Percentiles rank a stretch among this genome's conserved stretches.
These are phyloP conservation scores for Trametes cingulata DNA, from an alignment of 768 basidiomycete species.

Conservation along the genomic window DNA sequence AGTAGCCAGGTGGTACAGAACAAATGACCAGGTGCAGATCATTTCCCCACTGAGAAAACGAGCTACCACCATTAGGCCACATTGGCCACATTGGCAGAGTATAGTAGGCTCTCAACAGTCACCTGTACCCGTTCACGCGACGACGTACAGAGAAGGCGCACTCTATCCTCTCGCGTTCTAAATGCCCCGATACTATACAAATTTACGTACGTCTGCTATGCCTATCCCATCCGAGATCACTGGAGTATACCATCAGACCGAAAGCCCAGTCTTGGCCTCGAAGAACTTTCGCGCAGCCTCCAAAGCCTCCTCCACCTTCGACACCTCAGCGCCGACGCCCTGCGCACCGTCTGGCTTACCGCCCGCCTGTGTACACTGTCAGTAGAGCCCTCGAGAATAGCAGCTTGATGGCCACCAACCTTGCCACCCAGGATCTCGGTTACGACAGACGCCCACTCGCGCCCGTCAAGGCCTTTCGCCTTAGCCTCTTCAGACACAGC, in stretches of 20 bases:
- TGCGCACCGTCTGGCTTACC: slow-evolving; percentile 93
- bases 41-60: no score
- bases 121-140: background rate
- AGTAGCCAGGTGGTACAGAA: no score
- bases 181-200: slow-evolving; percentile 15
- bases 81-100: no score
- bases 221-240: background rate
- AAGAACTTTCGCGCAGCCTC: slow-evolving; percentile 50
- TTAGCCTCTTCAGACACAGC: slow-evolving; percentile 67
- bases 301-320: slow-evolving; percentile 68
- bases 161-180: slow-evolving; percentile 10
- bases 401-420: slow-evolving; percentile 43
- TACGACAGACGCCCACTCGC: slow-evolving; percentile 83
- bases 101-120: background rate
- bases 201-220: slow-evolving; percentile 18
- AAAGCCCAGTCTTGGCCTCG: slow-evolving; percentile 19
- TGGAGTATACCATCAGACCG: background rate
- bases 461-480: slow-evolving; percentile 73
- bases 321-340: slow-evolving; percentile 74
- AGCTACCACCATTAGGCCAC: no score
- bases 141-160: background rate
- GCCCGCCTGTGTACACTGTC: slow-evolving; percentile 61
- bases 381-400: background rate
- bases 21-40: no score
- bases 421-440: slow-evolving; percentile 86